Evolutionary conservation across 1,284 basidiomycete species (phyloP).

Genomic region (Malassezia obtusa): DNA sequence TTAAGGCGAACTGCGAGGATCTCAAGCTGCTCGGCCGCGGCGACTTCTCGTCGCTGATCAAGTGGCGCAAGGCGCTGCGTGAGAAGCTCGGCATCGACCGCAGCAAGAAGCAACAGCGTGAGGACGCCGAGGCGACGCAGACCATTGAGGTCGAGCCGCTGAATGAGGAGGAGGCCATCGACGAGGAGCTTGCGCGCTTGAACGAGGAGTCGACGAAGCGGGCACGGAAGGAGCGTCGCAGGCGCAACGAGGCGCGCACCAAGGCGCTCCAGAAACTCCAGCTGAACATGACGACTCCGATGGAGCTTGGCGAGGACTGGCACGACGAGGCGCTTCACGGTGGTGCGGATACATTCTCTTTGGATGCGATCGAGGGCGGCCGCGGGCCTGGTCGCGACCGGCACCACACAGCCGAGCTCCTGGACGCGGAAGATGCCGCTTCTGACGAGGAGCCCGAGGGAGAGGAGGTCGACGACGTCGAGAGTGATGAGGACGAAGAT

Average conservation of each 20-base stretch:
- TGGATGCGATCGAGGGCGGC: constrained; percentile 25
- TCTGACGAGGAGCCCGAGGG: constrained; percentile 38
- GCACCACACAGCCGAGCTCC: not conserved
- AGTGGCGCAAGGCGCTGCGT: constrained; percentile 65
- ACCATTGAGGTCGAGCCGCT: constrained; percentile 58
- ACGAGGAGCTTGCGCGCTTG: constrained; percentile 65
- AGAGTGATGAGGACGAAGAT: constrained; percentile 51
- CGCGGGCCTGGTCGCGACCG: constrained; percentile 8
- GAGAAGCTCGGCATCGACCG: constrained; percentile 55
- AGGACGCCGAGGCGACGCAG: constrained; percentile 25
- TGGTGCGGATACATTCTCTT: constrained; percentile 35
- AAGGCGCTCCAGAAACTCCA: constrained; percentile 89
- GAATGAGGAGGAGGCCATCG: constrained; percentile 56
- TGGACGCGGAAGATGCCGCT: constrained; percentile 13
- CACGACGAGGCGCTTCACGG: constrained; percentile 34
- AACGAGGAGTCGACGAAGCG: constrained; percentile 68
- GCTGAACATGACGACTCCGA: constrained; percentile 88
- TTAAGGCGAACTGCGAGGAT: constrained; percentile 75
- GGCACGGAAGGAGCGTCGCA: constrained; percentile 69
- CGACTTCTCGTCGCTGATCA: constrained; percentile 86
- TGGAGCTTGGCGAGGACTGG: constrained; percentile 81
- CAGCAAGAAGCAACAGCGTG: constrained; percentile 19
- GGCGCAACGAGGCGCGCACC: constrained; percentile 77
- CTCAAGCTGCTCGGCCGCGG: constrained; percentile 94
- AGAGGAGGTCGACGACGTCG: constrained; percentile 29